A percentile compares a stretch with the other conserved stretches of the same genome.
These are phyloP conservation scores for Castanea crenata DNA, from an alignment of 306 rosid species.

Conservation along the genomic window DNA sequence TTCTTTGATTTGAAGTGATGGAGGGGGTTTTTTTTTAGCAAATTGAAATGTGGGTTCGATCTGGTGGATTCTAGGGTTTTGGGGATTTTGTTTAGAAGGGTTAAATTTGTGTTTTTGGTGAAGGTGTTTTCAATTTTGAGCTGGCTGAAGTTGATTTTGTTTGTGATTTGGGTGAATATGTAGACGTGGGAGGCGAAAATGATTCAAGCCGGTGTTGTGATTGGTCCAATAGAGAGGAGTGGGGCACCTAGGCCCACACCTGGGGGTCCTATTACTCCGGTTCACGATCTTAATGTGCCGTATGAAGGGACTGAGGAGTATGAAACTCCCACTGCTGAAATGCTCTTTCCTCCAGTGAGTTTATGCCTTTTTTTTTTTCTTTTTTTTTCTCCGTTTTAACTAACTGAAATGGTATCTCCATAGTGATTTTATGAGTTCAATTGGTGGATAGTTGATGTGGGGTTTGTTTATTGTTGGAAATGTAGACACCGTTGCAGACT, in stretches of 20 bases:
- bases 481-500: conserved; percentile 86
- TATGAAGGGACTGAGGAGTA: conserved; percentile 96
- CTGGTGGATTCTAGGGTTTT: conserved; percentile 41
- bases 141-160: conserved; percentile 17
- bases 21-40: conserved; percentile 3
- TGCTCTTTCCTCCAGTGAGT: conserved; percentile 96
- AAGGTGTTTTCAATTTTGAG: conserved; percentile 6
- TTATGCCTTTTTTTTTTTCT: conserved; percentile 4
- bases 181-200: conserved; percentile 94
- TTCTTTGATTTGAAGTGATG: conserved; percentile 1
- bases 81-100: neutral
- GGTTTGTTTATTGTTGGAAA: conserved; percentile 19
- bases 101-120: neutral
- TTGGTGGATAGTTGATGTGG: conserved; percentile 18
- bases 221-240: conserved; percentile 80
- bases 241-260: conserved; percentile 55
- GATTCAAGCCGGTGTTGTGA: conserved; percentile 81
- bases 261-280: conserved; percentile 86
- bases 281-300: conserved; percentile 97
- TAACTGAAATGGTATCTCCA: neutral
- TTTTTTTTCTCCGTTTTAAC: neutral
- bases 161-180: conserved; percentile 15
- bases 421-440: neutral
- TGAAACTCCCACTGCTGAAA: conserved; percentile 96
- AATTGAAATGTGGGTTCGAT: conserved; percentile 51